Conservation (phyloP, 331 rosid species). For the Spiraea crenata region DNA sequence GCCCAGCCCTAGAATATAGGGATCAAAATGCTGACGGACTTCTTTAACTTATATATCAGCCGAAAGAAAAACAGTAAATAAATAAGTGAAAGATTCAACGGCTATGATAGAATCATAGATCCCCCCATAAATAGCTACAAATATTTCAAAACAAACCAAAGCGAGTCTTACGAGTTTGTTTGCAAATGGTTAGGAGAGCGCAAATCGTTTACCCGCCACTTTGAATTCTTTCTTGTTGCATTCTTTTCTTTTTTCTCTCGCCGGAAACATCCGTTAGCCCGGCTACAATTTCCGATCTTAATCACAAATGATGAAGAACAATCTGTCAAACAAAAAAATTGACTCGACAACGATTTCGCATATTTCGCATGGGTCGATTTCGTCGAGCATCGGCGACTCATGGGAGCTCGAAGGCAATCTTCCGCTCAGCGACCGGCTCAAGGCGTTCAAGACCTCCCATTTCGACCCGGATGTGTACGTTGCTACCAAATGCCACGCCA, state of each 20-base stretch:
- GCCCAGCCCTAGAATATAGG: too few relatives aligned
- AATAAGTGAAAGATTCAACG: background rate
- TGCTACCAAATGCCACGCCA: conserved; percentile 65
- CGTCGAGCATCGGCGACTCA: conserved; percentile 47
- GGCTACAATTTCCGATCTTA: too few relatives aligned
- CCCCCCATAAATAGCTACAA: too few relatives aligned
- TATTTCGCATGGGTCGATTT: conserved; percentile 53
- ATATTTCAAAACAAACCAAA: conserved; percentile 12
- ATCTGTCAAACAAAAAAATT: conserved; percentile 19
- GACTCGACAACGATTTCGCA: conserved; percentile 38
- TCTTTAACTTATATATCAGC: too few relatives aligned
- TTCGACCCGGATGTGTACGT: conserved; percentile 65
- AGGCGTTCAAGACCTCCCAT: conserved; percentile 58
- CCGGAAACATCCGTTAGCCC: too few relatives aligned
- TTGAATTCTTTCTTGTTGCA: background rate
- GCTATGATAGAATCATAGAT: background rate
- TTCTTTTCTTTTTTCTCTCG: too few relatives aligned
- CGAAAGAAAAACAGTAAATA: too few relatives aligned
- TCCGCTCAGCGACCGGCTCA: conserved; percentile 66
- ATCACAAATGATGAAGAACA: too few relatives aligned
- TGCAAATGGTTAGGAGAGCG: background rate
- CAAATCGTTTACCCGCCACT: background rate
- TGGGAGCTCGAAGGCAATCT: conserved; percentile 55
- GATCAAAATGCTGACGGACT: too few relatives aligned
- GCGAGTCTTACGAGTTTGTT: conserved; percentile 26